Evolutionary conservation across 2,329 filamentous ascomycete species (phyloP).

Genomic region (Daldinia eschscholtzii): DNA sequence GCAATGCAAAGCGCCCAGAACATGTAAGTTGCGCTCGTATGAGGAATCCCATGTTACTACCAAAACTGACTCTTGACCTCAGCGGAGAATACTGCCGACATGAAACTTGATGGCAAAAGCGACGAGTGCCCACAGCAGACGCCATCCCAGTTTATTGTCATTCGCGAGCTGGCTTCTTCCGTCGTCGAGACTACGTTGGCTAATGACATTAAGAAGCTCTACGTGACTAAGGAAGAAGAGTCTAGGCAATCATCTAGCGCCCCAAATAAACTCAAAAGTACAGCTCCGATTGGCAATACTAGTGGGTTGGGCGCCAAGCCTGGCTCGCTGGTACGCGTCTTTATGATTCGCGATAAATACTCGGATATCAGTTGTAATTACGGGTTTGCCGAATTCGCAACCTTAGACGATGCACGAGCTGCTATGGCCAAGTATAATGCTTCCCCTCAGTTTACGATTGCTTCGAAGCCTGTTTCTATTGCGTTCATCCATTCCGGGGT

Average conservation of each 20-base stretch:
- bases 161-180: constrained; percentile 77
- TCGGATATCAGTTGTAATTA: constrained; percentile 82
- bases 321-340: constrained; percentile 80
- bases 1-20: constrained; percentile 53
- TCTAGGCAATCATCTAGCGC: constrained; percentile 60
- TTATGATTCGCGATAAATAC: constrained; percentile 79
- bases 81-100: constrained; percentile 53
- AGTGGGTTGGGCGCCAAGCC: constrained; percentile 77
- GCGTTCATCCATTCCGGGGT: constrained; percentile 87
- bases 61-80: constrained; percentile 9
- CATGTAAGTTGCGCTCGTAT: constrained; percentile 46
- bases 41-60: background rate
- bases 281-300: constrained; percentile 66
- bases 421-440: constrained; percentile 79
- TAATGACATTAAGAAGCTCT: constrained; percentile 79
- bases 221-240: constrained; percentile 68
- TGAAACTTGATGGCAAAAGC: constrained; percentile 62
- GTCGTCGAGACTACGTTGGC: constrained; percentile 80
- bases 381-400: constrained; percentile 86
- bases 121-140: constrained; percentile 63
- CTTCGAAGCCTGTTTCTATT: constrained; percentile 76
- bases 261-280: constrained; percentile 69
- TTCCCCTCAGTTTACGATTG: constrained; percentile 81
- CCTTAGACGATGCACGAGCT: constrained; percentile 79
- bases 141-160: constrained; percentile 80